These are phyloP conservation scores for Hsuehochloa calcarea DNA, from an alignment of 176 grass and related monocot species.

Conservation along the genomic window DNA sequence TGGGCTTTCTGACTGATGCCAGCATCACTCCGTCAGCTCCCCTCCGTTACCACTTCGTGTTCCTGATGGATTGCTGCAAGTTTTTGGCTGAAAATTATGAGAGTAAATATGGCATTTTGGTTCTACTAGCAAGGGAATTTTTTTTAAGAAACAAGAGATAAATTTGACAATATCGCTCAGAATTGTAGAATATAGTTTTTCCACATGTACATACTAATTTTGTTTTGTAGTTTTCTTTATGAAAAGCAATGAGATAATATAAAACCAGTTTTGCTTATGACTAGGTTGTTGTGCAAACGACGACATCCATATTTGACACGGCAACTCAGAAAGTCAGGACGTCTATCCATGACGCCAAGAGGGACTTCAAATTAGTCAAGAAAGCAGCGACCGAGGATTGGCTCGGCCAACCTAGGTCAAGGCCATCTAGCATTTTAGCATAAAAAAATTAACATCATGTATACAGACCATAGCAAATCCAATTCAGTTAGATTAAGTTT, in stretches of 20 bases:
- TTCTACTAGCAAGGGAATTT: background rate
- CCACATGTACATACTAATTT: background rate
- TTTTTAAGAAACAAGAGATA: background rate
- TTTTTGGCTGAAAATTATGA: background rate
- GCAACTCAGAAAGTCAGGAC: background rate
- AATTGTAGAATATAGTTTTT: background rate
- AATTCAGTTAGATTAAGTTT: too few species aligned
- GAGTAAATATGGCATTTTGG: background rate
- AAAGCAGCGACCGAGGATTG: too few species aligned
- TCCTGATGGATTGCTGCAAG: background rate
- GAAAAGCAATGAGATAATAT: background rate
- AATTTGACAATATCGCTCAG: background rate
- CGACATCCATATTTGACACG: background rate
- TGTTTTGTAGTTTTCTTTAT: background rate
- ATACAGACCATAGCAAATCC: too few species aligned
- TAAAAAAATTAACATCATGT: too few species aligned
- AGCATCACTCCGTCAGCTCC: background rate
- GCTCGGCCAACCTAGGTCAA: too few species aligned
- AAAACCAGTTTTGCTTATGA: background rate
- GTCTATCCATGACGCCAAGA: background rate
- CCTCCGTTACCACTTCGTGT: background rate
- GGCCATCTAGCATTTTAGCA: too few species aligned
- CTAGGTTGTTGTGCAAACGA: background rate
- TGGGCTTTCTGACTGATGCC: background rate
- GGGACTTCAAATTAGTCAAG: too few species aligned